Evolutionary conservation across 2,329 filamentous ascomycete genomes (phyloP), one percentile per base, ranked within the genome.

Genomic region (Chaetomiaceae sp.): DNA sequence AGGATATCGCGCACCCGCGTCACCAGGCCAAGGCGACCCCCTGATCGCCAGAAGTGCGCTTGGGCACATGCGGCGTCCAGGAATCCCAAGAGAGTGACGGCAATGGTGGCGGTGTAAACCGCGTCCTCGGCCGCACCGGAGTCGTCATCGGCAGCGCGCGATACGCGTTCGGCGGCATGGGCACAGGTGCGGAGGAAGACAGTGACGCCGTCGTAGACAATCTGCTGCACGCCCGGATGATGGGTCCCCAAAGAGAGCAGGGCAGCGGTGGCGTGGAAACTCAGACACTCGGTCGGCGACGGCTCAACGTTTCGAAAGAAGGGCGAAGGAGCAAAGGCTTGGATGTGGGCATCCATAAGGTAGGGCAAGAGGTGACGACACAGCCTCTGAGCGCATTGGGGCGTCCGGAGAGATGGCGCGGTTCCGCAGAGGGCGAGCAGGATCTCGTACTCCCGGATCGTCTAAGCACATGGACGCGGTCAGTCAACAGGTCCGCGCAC

Each of bases 381-480:
- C 32, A 98, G 78, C 58, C 81, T 84, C 58, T 86, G 80, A 22
- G 89, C 90, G 60, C 86, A 84, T 50, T 87, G 79, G 34, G 71
- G 66, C 37, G 80, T 82, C 42, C 82, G 75, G 20, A 97, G 75
- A 19, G 81, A 76, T 4, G 88, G 84, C 3, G 90, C 88, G 43
- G 91, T 88, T 68, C 90, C 91, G 72, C 91, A 97, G 20, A 98
- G 75, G 35, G 93, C 88, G 20, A 97, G 70, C 20, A 98, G 76
- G 43, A 95, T 86, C 65, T 98, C 91, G 56, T 95, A 84, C 72
- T 98, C 94, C 59, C 87, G 83, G 44, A 90, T 81, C 43, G 83
- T 87, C 88, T 94, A 48, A 38, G 45, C 5, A 34, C 45, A 53
- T 36, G 8, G 10, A 38, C 20, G 10, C 6, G 35, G 47, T 53